phyloP scores from a whole-genome alignment of 148 eudicot species.

The Suaeda aralocaspica region DNA sequence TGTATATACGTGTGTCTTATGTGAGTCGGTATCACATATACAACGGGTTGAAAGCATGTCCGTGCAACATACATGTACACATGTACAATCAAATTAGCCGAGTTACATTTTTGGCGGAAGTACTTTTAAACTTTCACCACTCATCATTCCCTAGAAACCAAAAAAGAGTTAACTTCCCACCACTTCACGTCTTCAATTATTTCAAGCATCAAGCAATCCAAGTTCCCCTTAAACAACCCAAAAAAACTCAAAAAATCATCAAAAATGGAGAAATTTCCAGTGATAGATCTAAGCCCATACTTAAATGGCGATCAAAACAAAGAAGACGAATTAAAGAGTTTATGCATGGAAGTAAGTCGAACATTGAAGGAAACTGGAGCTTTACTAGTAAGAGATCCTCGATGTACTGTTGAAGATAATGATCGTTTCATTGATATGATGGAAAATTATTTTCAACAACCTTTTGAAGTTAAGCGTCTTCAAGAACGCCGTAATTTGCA shows the following conservation, averaged over 20 bases:
- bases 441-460: conserved; percentile 74
- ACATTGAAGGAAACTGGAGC: conserved; percentile 85
- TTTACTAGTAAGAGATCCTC: conserved; percentile 68
- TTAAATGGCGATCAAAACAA: conserved; percentile 20
- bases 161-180: no score
- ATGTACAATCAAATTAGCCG: no score
- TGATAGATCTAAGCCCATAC: conserved; percentile 69
- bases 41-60: no score
- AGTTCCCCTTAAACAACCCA: no score
- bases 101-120: neutral
- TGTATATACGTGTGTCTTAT: no score
- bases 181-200: no score
- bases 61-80: no score
- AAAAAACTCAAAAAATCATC: no score
- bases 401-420: conserved; percentile 71
- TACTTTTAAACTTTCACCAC: no score
- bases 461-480: conserved; percentile 53
- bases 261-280: conserved; percentile 67
- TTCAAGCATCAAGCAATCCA: no score
- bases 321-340: conserved; percentile 22
- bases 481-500: conserved; percentile 90
- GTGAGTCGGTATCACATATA: no score
- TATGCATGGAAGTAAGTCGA: conserved; percentile 69
- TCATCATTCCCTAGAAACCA: no score
- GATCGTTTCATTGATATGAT: conserved; percentile 92